Evolutionary conservation across 129 eudicot genomes (phyloP).

Genomic region (Daucus carota): DNA sequence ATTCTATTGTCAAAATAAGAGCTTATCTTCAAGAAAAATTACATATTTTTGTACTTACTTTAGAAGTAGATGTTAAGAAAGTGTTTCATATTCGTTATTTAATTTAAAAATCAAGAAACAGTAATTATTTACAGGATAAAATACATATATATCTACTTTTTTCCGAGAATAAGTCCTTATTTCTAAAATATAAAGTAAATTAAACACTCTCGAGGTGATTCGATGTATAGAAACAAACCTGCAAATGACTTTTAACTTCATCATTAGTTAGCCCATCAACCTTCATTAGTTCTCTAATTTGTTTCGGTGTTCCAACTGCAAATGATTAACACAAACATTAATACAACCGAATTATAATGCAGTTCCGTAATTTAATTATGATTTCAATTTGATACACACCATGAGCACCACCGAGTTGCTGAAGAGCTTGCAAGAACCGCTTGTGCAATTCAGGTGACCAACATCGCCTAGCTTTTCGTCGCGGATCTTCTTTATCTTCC

Average conservation of each 20-base stretch:
- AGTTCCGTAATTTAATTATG: background rate
- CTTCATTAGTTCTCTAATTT: conserved; percentile 90
- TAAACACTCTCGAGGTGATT: too few species aligned
- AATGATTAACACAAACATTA: background rate
- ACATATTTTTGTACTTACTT: too few species aligned
- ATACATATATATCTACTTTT: too few species aligned
- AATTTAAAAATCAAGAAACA: too few species aligned
- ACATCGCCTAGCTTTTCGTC: conserved; percentile 70
- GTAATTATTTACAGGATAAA: too few species aligned
- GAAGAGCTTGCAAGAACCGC: conserved; percentile 74
- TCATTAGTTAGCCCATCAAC: conserved; percentile 94
- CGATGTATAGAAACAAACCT: conserved; percentile 35
- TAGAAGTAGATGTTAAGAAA: too few species aligned
- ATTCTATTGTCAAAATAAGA: too few species aligned
- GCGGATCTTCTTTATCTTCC: conserved; percentile 44
- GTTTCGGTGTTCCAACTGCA: conserved; percentile 96
- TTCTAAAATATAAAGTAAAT: too few species aligned
- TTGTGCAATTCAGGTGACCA: conserved; percentile 91
- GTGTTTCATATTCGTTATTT: too few species aligned
- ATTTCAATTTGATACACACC: conserved; percentile 31
- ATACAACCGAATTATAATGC: background rate
- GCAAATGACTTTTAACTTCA: conserved; percentile 97
- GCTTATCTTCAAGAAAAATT: too few species aligned
- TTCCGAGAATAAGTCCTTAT: too few species aligned
- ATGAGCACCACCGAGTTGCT: conserved; percentile 97